Percentiles rank a stretch among this genome's conserved stretches.
phyloP scores from a whole-genome alignment of 2,329 filamentous ascomycete species.

The Pseudogymnoascus sp. region DNA sequence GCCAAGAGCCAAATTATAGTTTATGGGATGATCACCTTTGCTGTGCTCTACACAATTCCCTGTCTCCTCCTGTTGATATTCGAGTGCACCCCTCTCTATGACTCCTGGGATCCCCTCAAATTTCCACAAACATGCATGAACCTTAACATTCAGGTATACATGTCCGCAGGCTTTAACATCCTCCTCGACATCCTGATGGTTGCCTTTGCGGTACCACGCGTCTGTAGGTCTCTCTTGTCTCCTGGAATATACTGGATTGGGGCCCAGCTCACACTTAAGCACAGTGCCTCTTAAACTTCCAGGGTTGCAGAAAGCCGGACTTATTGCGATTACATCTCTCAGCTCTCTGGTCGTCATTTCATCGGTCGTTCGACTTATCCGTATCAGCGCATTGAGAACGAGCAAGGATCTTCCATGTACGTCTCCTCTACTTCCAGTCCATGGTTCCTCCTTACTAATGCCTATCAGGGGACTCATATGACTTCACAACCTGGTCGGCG shows the following conservation, averaged over 20 bases:
- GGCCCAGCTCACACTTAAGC: not conserved
- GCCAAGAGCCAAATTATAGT: slow-evolving; percentile 6
- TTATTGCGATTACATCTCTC: slow-evolving; percentile 14
- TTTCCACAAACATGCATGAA: slow-evolving; percentile 11
- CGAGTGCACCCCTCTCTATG: slow-evolving; percentile 13
- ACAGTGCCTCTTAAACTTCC: slow-evolving; percentile 16
- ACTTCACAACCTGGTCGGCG: slow-evolving; percentile 15
- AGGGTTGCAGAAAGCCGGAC: slow-evolving; percentile 14
- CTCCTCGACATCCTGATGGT: slow-evolving; percentile 15
- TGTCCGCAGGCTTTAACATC: slow-evolving; percentile 14
- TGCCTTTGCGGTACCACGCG: slow-evolving; percentile 16
- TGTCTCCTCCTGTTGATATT: slow-evolving; percentile 15
- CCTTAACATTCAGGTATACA: slow-evolving; percentile 8
- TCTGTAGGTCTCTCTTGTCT: slow-evolving; percentile 12
- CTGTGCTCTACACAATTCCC: slow-evolving; percentile 9
- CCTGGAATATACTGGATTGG: not conserved
- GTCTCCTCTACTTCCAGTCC: not conserved
- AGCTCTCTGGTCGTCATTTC: slow-evolving; percentile 16
- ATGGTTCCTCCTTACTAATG: not conserved
- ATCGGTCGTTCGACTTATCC: slow-evolving; percentile 10
- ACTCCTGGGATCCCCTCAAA: slow-evolving; percentile 12
- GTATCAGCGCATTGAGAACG: not conserved
- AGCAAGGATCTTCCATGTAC: slow-evolving; percentile 14
- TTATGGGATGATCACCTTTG: slow-evolving; percentile 11
- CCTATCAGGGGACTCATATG: slow-evolving; percentile 12